A percentile compares a stretch with the other conserved stretches of the same genome.
phyloP scores from a whole-genome alignment of 192 early-diverging fungal genomes.

The Lunasporangiospora selenospora region DNA sequence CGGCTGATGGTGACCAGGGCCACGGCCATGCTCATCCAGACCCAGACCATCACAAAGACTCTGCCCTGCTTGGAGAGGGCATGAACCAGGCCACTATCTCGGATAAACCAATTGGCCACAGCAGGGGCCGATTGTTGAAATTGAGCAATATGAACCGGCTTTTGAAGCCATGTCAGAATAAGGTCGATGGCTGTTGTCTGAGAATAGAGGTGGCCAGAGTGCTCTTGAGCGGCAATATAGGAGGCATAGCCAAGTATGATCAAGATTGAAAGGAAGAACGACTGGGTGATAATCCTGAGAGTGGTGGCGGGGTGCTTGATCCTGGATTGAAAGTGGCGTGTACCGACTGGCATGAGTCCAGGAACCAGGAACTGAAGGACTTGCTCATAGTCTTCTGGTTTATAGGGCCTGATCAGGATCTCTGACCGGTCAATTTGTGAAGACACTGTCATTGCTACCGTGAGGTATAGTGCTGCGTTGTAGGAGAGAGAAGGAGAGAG shows the following conservation, averaged over 20 bases:
- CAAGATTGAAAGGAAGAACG: slow-evolving; percentile 12
- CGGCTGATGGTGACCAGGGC: not conserved
- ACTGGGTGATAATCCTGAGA: slow-evolving; percentile 16
- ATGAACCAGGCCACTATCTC: too few species aligned
- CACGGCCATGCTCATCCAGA: not conserved
- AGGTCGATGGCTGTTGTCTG: too few species aligned
- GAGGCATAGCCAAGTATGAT: slow-evolving; percentile 13
- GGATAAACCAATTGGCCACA: too few species aligned
- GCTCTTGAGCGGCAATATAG: too few species aligned
- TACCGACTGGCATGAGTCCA: slow-evolving; percentile 2
- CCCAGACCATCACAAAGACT: slow-evolving; percentile 12
- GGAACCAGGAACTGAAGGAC: slow-evolving; percentile 14
- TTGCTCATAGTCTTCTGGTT: slow-evolving; percentile 21
- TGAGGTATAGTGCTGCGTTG: not conserved
- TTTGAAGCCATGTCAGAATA: too few species aligned
- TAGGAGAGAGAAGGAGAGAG: not conserved
- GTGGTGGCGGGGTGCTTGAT: slow-evolving; percentile 2
- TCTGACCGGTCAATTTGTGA: slow-evolving; percentile 10
- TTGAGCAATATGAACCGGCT: too few species aligned
- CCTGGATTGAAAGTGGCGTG: not conserved
- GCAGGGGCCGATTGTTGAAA: too few species aligned
- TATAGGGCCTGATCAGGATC: slow-evolving; percentile 29
- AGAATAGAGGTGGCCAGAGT: too few species aligned
- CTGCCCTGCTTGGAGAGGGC: too few species aligned
- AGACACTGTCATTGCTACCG: too few species aligned